Evolutionary conservation across 1,284 basidiomycete species (phyloP).

Genomic region (Quambalaria eucalypti): DNA sequence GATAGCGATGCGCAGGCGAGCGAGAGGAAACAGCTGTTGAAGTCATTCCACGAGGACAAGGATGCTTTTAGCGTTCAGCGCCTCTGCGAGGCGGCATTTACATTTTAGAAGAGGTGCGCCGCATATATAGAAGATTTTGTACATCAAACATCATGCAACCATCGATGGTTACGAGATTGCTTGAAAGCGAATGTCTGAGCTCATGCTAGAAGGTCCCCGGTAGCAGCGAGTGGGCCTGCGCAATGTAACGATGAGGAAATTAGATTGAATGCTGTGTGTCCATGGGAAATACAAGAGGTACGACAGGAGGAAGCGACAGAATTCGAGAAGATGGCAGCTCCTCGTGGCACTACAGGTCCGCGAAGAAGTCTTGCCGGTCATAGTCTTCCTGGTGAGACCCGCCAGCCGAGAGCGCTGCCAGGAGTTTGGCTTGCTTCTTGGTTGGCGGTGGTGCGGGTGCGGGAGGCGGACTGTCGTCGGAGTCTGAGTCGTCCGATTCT

Average conservation of each 20-base stretch:
- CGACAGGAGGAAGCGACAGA: no score
- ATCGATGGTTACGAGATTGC: no score
- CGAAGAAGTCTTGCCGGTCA: conserved; percentile 7
- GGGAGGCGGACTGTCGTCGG: not conserved
- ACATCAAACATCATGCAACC: no score
- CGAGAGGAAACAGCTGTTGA: conserved; percentile 24
- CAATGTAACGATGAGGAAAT: no score
- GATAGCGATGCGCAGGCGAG: conserved; percentile 8
- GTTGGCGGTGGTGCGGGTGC: not conserved
- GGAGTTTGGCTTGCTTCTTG: not conserved
- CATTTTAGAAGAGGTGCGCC: not conserved
- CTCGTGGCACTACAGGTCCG: conserved; percentile 1
- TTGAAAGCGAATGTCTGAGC: no score
- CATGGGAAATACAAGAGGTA: no score
- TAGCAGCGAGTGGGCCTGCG: no score
- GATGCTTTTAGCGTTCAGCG: conserved; percentile 28
- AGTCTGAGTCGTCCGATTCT: conserved; percentile 3
- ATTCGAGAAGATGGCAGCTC: no score
- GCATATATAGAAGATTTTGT: no score
- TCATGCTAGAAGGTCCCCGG: no score
- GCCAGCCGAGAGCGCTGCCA: not conserved
- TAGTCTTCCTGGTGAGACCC: not conserved
- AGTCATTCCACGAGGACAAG: conserved; percentile 31
- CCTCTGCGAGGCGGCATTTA: conserved; percentile 10
- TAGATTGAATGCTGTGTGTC: no score